These are phyloP conservation scores for Amphicarpaea edgeworthii DNA, from an alignment of 306 rosid species.

Conservation along the genomic window DNA sequence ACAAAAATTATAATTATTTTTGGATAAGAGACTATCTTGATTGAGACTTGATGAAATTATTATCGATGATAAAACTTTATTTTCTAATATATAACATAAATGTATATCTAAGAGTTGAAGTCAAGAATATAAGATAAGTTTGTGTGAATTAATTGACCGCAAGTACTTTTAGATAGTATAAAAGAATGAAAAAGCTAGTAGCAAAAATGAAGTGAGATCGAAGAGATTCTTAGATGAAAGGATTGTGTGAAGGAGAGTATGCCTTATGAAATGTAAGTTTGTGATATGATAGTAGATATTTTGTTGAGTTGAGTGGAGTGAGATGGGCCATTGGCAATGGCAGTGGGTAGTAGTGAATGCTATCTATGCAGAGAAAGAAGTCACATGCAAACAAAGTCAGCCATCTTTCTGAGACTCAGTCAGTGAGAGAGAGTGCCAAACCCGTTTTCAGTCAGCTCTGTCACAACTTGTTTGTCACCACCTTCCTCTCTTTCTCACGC, in stretches of 20 bases:
- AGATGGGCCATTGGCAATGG: conserved; percentile 5
- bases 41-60: too few species aligned
- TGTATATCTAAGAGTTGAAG: too few species aligned
- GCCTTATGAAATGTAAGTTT: not conserved
- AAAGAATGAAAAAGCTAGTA: not conserved
- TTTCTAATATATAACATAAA: too few species aligned
- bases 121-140: too few species aligned
- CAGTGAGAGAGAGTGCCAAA: conserved; percentile 6
- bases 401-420: conserved; percentile 25
- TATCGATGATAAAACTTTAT: too few species aligned
- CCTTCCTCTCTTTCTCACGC: not conserved
- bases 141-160: too few species aligned
- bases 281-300: conserved; percentile 20
- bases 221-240: not conserved
- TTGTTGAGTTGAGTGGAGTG: not conserved
- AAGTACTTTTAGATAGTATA: too few species aligned
- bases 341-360: not conserved
- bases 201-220: not conserved
- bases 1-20: too few species aligned
- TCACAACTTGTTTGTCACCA: conserved; percentile 21
- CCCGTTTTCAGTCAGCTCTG: conserved; percentile 22
- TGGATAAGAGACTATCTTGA: too few species aligned
- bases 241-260: conserved; percentile 17
- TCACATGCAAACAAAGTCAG: conserved; percentile 58
- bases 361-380: not conserved